Evolutionary conservation across 2,329 filamentous ascomycete genomes (phyloP), one percentile per base, ranked within the genome.

Genomic region (Neofusicoccum parvum): DNA sequence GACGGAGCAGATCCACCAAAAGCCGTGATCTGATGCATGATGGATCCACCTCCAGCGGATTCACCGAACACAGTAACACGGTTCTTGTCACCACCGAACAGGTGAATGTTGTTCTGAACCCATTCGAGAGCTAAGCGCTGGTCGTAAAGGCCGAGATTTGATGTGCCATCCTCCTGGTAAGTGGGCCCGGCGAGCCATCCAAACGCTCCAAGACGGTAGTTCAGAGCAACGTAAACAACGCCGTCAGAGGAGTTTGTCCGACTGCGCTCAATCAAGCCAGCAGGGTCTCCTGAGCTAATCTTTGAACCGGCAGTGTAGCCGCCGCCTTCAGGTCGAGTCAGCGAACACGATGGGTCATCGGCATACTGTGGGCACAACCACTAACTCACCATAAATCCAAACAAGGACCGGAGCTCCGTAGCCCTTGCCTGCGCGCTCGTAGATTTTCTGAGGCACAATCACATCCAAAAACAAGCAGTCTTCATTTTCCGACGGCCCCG

Each of bases 171-270:
- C 56, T 76, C 71, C 48, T 76, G 71, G 63, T 71, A 77, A 0
- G 71, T 72, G 3, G 76, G 74, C 1, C 78, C 78, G 10, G 72
- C 68, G 39, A 68, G 67, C 66, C 71, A 79, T 17, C 78, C 78
- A 46, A 78, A 68, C 10, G 75, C 76, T 23, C 82, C 82, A 0
- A 83, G 73, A 15, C 81, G 74, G 68, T 83, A 84, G 69, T 84
- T 84, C n/a, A 83, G 51, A 2, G 80, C 71, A 5, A 85, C 82
- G 67, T 78, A 81, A 23, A 85, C 78, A 7, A 84, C 72, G 15
- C 63, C 64, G 14, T 77, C 71, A 1, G 71, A 71, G 5, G 72
- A 72, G 27, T 72, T 37, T 3, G 36, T 32, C 6, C 36, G 45
- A 27, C 62, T 53, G 23, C 62, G 48, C 5, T 76, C 68, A 48